A percentile compares a stretch with the other conserved stretches of the same genome.
Conservation (phyloP, 176 grass and related monocot genomes). For the Raddia guianensis region DNA sequence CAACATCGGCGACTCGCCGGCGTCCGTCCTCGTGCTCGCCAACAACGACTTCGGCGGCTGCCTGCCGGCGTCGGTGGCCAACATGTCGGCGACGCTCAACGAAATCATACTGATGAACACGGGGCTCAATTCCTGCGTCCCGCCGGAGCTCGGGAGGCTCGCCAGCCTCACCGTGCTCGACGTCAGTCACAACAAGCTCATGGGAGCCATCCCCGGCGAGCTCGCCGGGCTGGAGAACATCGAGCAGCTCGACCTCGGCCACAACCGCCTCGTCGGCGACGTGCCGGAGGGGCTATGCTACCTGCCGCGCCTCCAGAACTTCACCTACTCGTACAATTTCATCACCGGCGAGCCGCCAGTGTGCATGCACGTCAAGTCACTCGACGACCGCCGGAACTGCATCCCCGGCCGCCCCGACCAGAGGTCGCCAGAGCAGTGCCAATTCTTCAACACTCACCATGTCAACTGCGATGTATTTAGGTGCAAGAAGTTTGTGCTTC, state of each 20-base stretch:
- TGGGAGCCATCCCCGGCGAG: slow-evolving; percentile 65
- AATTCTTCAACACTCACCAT: slow-evolving; percentile 47
- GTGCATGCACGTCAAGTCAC: slow-evolving; percentile 51
- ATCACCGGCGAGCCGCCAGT: slow-evolving; percentile 64
- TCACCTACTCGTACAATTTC: slow-evolving; percentile 83
- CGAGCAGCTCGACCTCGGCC: slow-evolving; percentile 75
- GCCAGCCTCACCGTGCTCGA: slow-evolving; percentile 71
- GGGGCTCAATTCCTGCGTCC: slow-evolving; percentile 69
- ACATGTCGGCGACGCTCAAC: slow-evolving; percentile 80
- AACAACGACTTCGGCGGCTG: slow-evolving; percentile 81
- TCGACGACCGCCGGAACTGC: slow-evolving; percentile 64
- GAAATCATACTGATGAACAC: slow-evolving; percentile 84
- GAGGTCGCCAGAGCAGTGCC: slow-evolving; percentile 65
- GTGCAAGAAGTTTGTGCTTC: slow-evolving; percentile 69
- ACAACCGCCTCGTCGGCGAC: slow-evolving; percentile 66
- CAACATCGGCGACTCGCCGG: slow-evolving; percentile 85
- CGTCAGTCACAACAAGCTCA: slow-evolving; percentile 68
- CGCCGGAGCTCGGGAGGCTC: slow-evolving; percentile 62
- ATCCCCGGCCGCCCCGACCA: slow-evolving; percentile 58
- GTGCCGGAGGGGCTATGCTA: slow-evolving; percentile 69
- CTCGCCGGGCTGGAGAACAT: slow-evolving; percentile 45
- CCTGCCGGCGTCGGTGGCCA: slow-evolving; percentile 68
- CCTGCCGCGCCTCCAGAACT: slow-evolving; percentile 71
- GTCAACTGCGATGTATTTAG: slow-evolving; percentile 70
- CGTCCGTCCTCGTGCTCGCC: slow-evolving; percentile 75